These are phyloP conservation scores for Epichloe aotearoae DNA, from an alignment of 2,329 filamentous ascomycete species.

Conservation along the genomic window DNA sequence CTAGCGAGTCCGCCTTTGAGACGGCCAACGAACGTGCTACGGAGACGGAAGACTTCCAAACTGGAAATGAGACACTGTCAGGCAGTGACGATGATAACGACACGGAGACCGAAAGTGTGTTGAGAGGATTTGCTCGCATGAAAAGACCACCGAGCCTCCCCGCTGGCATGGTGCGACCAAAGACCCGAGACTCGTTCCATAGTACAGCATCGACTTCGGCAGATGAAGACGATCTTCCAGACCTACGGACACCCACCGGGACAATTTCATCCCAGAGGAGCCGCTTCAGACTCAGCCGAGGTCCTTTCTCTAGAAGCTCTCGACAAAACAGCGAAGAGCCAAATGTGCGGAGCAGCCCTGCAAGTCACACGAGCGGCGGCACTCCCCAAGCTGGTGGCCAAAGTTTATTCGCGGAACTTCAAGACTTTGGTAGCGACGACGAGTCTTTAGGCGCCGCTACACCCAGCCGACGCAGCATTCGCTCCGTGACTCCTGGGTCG, in stretches of 20 bases:
- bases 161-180: constrained; percentile 24
- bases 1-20: constrained; percentile 50
- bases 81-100: constrained; percentile 74
- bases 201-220: constrained; percentile 83
- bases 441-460: constrained; percentile 52
- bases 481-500: constrained; percentile 36
- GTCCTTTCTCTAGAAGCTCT: constrained; percentile 44
- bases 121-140: constrained; percentile 29
- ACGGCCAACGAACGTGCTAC: constrained; percentile 68
- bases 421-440: constrained; percentile 63
- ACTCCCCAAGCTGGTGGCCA: constrained; percentile 47
- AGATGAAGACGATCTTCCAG: constrained; percentile 50
- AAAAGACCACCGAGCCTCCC: constrained; percentile 29
- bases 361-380: constrained; percentile 39
- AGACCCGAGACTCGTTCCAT: constrained; percentile 55
- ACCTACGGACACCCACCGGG: constrained; percentile 47
- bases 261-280: constrained; percentile 53
- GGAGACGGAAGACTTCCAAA: constrained; percentile 92
- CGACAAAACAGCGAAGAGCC: constrained; percentile 48
- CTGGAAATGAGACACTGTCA: constrained; percentile 65
- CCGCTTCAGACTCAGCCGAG: constrained; percentile 57
- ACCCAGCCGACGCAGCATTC: constrained; percentile 36
- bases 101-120: constrained; percentile 71
- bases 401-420: constrained; percentile 84
- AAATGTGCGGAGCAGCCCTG: constrained; percentile 43